Percentiles rank a stretch among this genome's conserved stretches.
Conservation (phyloP, 441 rosid species). For the Gossypium gossypioides region DNA sequence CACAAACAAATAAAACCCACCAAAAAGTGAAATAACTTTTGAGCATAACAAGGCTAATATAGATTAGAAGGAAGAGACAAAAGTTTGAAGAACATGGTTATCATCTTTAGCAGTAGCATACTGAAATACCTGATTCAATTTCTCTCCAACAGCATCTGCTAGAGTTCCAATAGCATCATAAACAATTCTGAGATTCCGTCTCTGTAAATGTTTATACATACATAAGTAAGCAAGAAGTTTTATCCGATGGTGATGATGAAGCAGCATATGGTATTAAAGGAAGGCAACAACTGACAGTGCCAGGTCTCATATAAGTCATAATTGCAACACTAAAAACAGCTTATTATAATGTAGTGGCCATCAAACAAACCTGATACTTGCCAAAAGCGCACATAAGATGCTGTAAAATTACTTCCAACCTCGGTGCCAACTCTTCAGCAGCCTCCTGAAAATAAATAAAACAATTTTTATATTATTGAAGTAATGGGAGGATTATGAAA, state of each 20-base stretch:
- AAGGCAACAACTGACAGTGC: background rate
- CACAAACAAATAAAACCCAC: background rate
- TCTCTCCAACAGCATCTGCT: conserved; percentile 90
- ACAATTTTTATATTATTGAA: conserved; percentile 1
- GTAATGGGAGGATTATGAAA: background rate
- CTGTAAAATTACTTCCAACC: conserved; percentile 73
- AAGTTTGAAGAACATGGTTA: background rate
- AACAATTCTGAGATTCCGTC: conserved; percentile 87
- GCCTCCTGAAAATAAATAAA: conserved; percentile 58
- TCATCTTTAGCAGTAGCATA: background rate
- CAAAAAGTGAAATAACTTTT: background rate
- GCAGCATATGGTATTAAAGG: background rate
- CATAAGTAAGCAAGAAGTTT: background rate
- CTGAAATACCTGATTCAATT: conserved; percentile 61
- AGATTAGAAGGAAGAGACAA: background rate
- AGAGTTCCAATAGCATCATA: conserved; percentile 99
- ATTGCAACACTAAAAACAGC: conserved; percentile 4
- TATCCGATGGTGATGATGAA: background rate
- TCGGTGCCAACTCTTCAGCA: conserved; percentile 76
- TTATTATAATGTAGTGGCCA: conserved; percentile 15
- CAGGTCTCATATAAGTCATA: background rate
- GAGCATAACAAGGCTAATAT: background rate
- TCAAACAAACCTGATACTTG: conserved; percentile 84
- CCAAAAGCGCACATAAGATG: conserved; percentile 96
- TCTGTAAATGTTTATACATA: conserved; percentile 33